Conservation (phyloP, 208 protist genomes). For the Lotmaria passim region DNA sequence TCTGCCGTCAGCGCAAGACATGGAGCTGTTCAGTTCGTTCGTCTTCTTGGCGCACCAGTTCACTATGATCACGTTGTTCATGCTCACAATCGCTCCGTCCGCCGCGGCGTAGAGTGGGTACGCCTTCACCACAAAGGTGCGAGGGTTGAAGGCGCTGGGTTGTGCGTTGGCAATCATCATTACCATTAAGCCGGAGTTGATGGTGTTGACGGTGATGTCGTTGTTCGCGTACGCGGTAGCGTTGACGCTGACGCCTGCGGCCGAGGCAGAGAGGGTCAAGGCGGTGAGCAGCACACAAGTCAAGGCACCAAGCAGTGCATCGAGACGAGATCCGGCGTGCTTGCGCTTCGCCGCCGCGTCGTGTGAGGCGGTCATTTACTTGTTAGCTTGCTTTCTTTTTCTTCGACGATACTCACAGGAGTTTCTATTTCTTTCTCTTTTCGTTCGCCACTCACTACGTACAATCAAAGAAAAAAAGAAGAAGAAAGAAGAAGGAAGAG, state of each 20-base stretch:
- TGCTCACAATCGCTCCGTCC: slow-evolving; percentile 9
- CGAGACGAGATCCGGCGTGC: neutral
- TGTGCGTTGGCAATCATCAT: neutral
- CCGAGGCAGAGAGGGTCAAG: slow-evolving; percentile 1
- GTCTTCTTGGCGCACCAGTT: slow-evolving; percentile 17
- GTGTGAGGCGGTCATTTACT: neutral
- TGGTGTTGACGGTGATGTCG: slow-evolving; percentile 14
- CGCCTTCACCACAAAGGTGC: neutral
- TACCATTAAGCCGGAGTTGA: neutral
- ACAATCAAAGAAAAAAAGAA: too few species aligned
- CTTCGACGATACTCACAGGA: neutral
- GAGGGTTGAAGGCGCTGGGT: slow-evolving; percentile 5
- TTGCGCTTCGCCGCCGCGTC: neutral
- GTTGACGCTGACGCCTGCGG: slow-evolving; percentile 8
- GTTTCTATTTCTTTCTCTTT: too few species aligned
- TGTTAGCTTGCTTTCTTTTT: neutral
- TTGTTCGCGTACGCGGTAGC: slow-evolving; percentile 18
- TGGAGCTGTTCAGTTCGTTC: slow-evolving; percentile 1
- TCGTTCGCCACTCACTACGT: too few species aligned
- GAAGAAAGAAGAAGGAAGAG: too few species aligned
- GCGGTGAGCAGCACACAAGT: slow-evolving; percentile 4
- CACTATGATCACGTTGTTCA: slow-evolving; percentile 20
- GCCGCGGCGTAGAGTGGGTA: slow-evolving; percentile 14
- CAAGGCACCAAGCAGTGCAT: neutral
- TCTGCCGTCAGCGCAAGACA: slow-evolving; percentile 17